A percentile compares a stretch with the other conserved stretches of the same genome.
phyloP scores from a whole-genome alignment of 768 basidiomycete species.

The Daedaleopsis sinensis region DNA sequence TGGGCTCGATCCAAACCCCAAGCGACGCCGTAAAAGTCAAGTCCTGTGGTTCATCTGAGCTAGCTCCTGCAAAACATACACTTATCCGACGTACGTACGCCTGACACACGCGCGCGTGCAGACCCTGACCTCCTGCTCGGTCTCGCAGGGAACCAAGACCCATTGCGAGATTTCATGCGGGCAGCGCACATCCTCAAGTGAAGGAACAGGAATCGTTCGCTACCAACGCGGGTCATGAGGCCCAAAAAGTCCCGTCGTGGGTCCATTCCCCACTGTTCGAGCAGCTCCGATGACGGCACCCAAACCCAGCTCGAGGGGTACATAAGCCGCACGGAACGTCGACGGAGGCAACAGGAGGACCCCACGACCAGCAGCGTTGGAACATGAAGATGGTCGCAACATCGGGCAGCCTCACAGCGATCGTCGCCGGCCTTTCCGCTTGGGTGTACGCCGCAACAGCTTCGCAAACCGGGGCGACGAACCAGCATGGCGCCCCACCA shows the following conservation, averaged over 20 bases:
- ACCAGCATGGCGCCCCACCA: conserved; percentile 1
- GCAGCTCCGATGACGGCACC: conserved; percentile 9
- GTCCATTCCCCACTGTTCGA: background rate
- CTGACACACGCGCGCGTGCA: background rate
- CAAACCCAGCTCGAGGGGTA: background rate
- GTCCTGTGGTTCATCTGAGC: conserved; percentile 10
- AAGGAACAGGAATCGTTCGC: background rate
- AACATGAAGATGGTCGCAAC: conserved; percentile 9
- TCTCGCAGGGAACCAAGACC: background rate
- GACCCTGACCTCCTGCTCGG: background rate
- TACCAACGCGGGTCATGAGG: conserved; percentile 10
- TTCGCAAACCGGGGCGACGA: background rate
- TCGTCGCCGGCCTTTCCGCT: conserved; percentile 3
- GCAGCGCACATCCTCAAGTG: background rate
- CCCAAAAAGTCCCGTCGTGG: conserved; percentile 12
- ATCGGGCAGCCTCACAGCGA: conserved; percentile 4
- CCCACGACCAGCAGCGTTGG: background rate
- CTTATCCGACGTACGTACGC: background rate
- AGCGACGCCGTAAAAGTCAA: conserved; percentile 9
- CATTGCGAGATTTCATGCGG: background rate
- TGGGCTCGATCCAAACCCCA: background rate
- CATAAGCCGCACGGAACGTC: conserved; percentile 3
- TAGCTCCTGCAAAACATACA: background rate
- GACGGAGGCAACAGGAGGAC: background rate
- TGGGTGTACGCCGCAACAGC: conserved; percentile 7